Conservation (phyloP, 2,329 filamentous ascomycete genomes). For the Annulohypoxylon truncatum region DNA sequence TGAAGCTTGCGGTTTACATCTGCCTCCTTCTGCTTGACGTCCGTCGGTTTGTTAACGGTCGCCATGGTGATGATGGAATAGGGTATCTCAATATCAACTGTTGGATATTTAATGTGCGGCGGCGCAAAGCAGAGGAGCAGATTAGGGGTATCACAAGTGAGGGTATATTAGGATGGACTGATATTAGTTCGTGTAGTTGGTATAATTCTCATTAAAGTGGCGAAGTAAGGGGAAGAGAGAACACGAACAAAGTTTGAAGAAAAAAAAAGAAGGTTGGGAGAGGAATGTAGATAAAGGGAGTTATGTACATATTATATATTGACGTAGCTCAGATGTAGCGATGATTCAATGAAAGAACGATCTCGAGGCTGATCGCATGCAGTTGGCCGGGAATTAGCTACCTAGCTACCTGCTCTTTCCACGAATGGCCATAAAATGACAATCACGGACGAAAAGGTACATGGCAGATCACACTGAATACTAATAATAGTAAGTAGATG, state of each 20-base stretch:
- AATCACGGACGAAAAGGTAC: conserved; percentile 19
- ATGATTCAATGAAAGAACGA: conserved; percentile 34
- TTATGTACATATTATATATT: conserved; percentile 34
- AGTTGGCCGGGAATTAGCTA: conserved; percentile 14
- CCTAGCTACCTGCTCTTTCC: neutral
- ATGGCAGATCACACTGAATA: neutral
- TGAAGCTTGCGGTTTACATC: conserved; percentile 95
- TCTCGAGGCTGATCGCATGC: conserved; percentile 29
- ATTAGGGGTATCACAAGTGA: conserved; percentile 23
- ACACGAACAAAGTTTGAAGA: neutral
- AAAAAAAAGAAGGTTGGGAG: conserved; percentile 8
- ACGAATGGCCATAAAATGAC: neutral
- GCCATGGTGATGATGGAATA: conserved; percentile 44
- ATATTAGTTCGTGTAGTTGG: neutral
- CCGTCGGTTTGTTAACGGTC: conserved; percentile 77
- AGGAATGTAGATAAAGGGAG: conserved; percentile 25
- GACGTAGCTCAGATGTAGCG: conserved; percentile 34
- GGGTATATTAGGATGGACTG: conserved; percentile 11
- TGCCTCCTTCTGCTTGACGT: conserved; percentile 80
- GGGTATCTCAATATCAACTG: conserved; percentile 29
- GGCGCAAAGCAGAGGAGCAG: conserved; percentile 7
- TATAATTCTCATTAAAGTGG: conserved; percentile 18
- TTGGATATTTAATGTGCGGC: conserved; percentile 1
- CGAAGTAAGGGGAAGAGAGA: conserved; percentile 7
- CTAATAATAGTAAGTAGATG: conserved; percentile 12